Conservation (phyloP, 2,329 filamentous ascomycete species). For the Pezizomycotina sp. region DNA sequence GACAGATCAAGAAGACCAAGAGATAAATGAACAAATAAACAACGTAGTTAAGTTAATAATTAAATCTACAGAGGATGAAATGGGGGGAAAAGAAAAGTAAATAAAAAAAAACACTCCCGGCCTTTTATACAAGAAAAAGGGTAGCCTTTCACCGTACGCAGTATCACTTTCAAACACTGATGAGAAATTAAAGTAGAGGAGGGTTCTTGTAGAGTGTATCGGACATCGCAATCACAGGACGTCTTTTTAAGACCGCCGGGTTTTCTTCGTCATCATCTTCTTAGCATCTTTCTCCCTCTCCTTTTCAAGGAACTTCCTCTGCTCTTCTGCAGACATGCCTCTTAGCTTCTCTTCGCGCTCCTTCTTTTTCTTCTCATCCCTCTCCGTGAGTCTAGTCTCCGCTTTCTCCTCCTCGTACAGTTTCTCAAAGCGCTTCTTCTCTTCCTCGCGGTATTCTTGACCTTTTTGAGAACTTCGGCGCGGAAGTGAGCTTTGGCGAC, state of each 20-base stretch:
- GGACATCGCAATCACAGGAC: neutral
- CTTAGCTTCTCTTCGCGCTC: slow-evolving; percentile 75
- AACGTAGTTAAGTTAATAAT: no score
- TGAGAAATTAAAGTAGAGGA: no score
- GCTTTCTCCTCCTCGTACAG: slow-evolving; percentile 62
- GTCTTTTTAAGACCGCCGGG: slow-evolving; percentile 27
- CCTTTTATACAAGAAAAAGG: no score
- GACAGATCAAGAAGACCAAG: no score
- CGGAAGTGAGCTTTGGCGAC: slow-evolving; percentile 68
- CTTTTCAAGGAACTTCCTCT: slow-evolving; percentile 70
- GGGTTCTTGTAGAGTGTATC: neutral
- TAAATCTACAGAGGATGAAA: no score
- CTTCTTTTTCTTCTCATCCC: slow-evolving; percentile 65
- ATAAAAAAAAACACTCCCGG: no score
- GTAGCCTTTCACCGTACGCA: no score
- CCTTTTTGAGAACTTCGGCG: slow-evolving; percentile 71
- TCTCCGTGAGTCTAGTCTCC: slow-evolving; percentile 56
- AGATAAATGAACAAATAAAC: no score
- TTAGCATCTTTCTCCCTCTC: slow-evolving; percentile 57
- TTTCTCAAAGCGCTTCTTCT: slow-evolving; percentile 63
- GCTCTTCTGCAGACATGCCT: slow-evolving; percentile 60
- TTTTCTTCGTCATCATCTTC: slow-evolving; percentile 47
- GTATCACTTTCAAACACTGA: no score
- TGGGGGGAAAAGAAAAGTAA: no score
- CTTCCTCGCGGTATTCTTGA: slow-evolving; percentile 63